These are phyloP conservation scores for Myriosclerotinia scirpicola DNA, from an alignment of 2,329 filamentous ascomycete genomes.

Conservation along the genomic window DNA sequence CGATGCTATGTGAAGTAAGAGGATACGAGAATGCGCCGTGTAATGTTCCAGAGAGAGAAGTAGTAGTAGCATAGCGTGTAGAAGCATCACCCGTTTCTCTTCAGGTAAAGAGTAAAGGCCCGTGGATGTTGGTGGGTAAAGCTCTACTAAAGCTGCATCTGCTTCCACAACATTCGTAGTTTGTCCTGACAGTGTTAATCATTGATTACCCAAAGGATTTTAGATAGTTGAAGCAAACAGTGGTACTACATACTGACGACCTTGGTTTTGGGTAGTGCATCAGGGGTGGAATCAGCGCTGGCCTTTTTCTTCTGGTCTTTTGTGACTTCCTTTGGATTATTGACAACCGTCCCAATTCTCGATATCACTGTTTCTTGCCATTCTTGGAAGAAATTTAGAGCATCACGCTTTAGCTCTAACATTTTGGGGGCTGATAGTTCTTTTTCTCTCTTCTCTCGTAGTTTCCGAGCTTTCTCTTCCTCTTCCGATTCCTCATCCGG, in stretches of 20 bases:
- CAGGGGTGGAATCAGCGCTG: slow-evolving; percentile 36
- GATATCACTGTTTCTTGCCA: slow-evolving; percentile 74
- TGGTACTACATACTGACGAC: slow-evolving; percentile 36
- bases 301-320: slow-evolving; percentile 37
- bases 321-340: slow-evolving; percentile 49
- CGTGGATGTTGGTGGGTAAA: slow-evolving; percentile 61
- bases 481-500: slow-evolving; percentile 39
- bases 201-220: neutral
- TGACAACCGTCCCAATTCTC: slow-evolving; percentile 68
- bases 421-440: slow-evolving; percentile 53
- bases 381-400: slow-evolving; percentile 71
- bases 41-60: slow-evolving; percentile 77
- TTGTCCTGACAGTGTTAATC: slow-evolving; percentile 32
- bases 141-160: slow-evolving; percentile 49
- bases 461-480: slow-evolving; percentile 38
- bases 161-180: slow-evolving; percentile 48
- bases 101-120: slow-evolving; percentile 58
- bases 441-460: slow-evolving; percentile 45
- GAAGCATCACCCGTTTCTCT: slow-evolving; percentile 63
- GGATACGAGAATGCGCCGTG: slow-evolving; percentile 67
- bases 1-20: slow-evolving; percentile 68
- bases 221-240: neutral
- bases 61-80: slow-evolving; percentile 71
- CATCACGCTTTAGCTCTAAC: slow-evolving; percentile 66
- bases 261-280: slow-evolving; percentile 31